phyloP scores from a whole-genome alignment of 768 basidiomycete species.

The Rhizopogon rudus region DNA sequence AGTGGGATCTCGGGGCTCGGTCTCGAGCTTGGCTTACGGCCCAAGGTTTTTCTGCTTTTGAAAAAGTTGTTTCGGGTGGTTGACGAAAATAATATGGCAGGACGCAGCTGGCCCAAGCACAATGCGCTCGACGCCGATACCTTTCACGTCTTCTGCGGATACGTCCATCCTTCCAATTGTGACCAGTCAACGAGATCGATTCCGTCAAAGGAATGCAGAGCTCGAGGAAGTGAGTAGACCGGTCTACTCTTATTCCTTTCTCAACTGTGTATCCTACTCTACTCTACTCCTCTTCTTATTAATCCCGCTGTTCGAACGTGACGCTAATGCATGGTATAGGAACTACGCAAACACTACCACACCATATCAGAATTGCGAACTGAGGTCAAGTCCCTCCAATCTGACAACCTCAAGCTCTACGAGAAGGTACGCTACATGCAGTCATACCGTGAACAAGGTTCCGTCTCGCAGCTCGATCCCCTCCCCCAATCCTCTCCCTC shows the following conservation, averaged over 20 bases:
- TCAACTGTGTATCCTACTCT: neutral
- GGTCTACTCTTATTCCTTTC: neutral
- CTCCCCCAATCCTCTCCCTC: constrained; percentile 39
- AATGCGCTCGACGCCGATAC: constrained; percentile 57
- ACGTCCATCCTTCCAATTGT: constrained; percentile 98
- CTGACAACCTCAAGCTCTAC: constrained; percentile 95
- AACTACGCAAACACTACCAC: constrained; percentile 93
- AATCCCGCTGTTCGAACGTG: neutral
- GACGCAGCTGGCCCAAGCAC: constrained; percentile 14
- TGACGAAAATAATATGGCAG: constrained; percentile 3
- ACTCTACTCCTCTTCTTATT: neutral
- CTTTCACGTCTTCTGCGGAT: constrained; percentile 73
- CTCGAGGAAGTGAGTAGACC: constrained; percentile 76
- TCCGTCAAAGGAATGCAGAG: constrained; percentile 94
- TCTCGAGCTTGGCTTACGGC: constrained; percentile 36
- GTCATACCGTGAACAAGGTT: constrained; percentile 79
- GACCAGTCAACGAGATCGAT: constrained; percentile 95
- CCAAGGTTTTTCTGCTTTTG: neutral
- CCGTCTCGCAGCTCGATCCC: constrained; percentile 64
- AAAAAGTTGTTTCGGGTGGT: too few species aligned
- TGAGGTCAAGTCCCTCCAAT: constrained; percentile 88
- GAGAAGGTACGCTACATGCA: constrained; percentile 99
- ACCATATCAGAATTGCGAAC: constrained; percentile 89
- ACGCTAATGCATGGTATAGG: constrained; percentile 37
- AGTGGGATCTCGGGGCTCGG: constrained; percentile 65